These are phyloP conservation scores for Nemania serpens DNA, from an alignment of 2,329 filamentous ascomycete genomes.

Conservation along the genomic window DNA sequence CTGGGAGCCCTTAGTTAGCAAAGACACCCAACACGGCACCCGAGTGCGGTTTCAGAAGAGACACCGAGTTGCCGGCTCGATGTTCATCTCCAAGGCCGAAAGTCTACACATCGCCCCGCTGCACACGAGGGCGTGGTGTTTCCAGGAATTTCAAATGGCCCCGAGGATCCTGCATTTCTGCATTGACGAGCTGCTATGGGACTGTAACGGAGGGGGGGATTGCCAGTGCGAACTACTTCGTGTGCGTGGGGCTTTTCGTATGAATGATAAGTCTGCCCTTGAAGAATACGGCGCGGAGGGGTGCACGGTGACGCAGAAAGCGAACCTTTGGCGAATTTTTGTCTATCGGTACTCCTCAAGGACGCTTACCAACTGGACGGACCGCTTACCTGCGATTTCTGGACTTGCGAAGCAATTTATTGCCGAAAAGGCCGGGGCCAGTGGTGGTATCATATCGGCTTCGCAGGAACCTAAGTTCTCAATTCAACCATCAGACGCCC, in stretches of 20 bases:
- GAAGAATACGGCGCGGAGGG: too few species aligned
- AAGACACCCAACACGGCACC: too few species aligned
- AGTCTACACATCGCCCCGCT: background rate
- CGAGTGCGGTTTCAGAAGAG: too few species aligned
- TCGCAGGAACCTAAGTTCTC: background rate
- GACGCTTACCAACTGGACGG: background rate
- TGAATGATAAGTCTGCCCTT: background rate
- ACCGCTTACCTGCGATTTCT: background rate
- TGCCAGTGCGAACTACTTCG: background rate
- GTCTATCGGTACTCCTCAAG: background rate
- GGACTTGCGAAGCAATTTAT: background rate
- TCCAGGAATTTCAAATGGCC: background rate
- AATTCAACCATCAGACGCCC: too few species aligned
- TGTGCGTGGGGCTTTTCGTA: background rate
- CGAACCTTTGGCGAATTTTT: background rate
- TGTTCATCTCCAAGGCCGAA: background rate
- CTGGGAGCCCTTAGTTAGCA: too few species aligned
- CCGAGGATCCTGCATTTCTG: background rate
- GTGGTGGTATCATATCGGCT: background rate
- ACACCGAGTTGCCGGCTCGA: background rate
- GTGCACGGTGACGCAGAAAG: background rate
- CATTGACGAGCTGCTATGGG: background rate
- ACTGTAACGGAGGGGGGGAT: background rate
- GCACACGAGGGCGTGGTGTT: background rate
- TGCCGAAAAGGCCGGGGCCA: background rate